A percentile compares a stretch with the other conserved stretches of the same genome.
Conservation (phyloP, 2,329 filamentous ascomycete genomes). For the Ceratocystis cacaofunesta region DNA sequence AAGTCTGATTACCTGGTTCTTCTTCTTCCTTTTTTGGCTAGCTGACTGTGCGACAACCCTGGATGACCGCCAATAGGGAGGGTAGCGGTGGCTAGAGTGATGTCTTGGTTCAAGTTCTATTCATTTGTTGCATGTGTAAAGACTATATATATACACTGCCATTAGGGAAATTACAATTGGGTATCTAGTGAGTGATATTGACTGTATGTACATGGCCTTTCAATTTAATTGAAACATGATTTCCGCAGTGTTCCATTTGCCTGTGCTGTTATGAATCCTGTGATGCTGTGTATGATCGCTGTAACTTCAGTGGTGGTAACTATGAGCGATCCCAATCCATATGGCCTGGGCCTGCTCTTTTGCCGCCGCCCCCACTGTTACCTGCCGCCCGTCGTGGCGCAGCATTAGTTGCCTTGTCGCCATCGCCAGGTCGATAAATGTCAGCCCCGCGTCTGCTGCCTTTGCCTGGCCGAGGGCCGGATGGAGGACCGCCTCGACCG, state of each 20-base stretch:
- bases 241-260: too few species aligned
- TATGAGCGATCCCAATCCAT: background rate
- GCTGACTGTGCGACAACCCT: too few species aligned
- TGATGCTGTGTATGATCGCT: background rate
- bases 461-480: background rate
- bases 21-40: too few species aligned
- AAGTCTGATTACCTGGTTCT: too few species aligned
- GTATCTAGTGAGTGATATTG: too few species aligned
- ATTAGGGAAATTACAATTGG: too few species aligned
- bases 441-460: background rate
- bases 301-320: background rate
- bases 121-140: too few species aligned
- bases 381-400: background rate
- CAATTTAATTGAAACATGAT: too few species aligned
- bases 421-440: constrained; percentile 4
- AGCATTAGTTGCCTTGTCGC: background rate
- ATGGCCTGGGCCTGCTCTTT: background rate
- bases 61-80: too few species aligned
- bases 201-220: background rate
- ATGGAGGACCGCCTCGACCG: background rate
- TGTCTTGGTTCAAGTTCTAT: too few species aligned
- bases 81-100: too few species aligned
- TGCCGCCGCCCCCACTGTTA: background rate
- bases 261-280: background rate
- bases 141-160: too few species aligned